Conservation (phyloP, 306 rosid genomes). For the Medicago lupulina region DNA sequence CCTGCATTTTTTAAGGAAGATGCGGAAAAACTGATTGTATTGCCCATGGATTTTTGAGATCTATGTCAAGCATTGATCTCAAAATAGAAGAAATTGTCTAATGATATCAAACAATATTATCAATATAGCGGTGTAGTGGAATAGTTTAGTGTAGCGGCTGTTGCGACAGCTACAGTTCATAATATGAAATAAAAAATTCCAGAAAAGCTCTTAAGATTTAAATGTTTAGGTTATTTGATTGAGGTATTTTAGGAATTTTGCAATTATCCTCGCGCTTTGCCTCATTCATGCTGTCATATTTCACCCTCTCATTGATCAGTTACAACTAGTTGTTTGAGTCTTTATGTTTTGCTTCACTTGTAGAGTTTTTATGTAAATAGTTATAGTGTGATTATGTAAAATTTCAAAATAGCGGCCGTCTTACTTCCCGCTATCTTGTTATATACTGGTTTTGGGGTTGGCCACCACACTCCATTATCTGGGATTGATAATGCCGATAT, state of each 20-base stretch:
- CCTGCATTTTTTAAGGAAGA: slow-evolving; percentile 32
- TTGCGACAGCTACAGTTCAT: neutral
- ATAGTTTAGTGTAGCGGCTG: neutral
- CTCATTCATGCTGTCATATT: neutral
- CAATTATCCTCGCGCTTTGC: neutral
- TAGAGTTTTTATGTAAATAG: neutral
- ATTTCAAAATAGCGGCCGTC: no score
- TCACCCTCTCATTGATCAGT: neutral
- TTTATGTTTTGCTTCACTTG: no score
- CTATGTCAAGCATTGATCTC: slow-evolving; percentile 24
- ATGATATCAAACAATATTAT: slow-evolving; percentile 4
- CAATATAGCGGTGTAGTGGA: neutral
- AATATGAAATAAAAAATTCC: neutral
- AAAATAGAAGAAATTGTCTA: neutral
- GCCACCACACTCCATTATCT: neutral
- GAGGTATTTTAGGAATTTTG: neutral
- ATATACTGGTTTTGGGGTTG: neutral
- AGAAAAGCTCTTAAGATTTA: neutral
- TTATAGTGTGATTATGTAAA: neutral
- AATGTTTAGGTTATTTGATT: neutral
- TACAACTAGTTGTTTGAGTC: slow-evolving; percentile 12
- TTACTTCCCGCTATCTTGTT: no score
- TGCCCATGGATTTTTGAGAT: slow-evolving; percentile 29
- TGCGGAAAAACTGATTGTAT: slow-evolving; percentile 20
- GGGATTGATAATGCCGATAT: neutral